Base-by-base conservation (phyloP, 352 stramenopile genomes). In the Globisporangium polare region DNA sequence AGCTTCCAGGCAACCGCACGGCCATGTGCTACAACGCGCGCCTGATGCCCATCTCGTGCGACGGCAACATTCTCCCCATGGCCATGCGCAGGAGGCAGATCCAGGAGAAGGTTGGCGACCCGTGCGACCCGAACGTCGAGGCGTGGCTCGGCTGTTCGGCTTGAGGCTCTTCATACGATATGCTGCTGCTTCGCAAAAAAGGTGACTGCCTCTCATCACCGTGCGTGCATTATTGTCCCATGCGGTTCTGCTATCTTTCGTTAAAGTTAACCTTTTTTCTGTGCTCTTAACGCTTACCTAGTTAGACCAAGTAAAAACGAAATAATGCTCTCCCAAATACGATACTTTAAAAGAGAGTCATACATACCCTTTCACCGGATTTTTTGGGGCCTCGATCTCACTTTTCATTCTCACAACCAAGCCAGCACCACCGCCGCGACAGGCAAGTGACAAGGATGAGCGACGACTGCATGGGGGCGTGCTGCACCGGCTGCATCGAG, bases 401-500 rank as follows among this genome's bases (percentile, higher is more conserved):
- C n/a, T n/a, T n/a, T n/a, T 33, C 6, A n/a, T 31, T 49, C 18
- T 20, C 43, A 51, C 15, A 24, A 2, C n/a, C n/a, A n/a, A n/a
- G n/a, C n/a, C n/a, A n/a, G n/a, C 20, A 49, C 8, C 43, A 47
- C 4, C 5, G 18, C 18, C 4, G 9, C 10, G 33, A n/a, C 9
- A 33, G 29, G n/a, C n/a, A 12, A 50, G 7, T 7, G 33, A 26
- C 8, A 20, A 20, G 1, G 3, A 58, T 58, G 52, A n/a, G 22
- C 22, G 57, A 63, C 46, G 46, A 55, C 20, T 63, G 57, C 46
- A 18, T 54, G 31, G 18, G 39, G 31, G 47, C 43, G 35, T 63
- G 57, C 57, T 63, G 57, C 57, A 22, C 9, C 0, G 57, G 27
- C 12, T 63, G 57, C 46, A 18, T 56, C 5, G 13, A 63, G 29